Percentiles rank a stretch among this genome's conserved stretches.
These are phyloP conservation scores for Viola odorata DNA, from an alignment of 345 rosid species.

Conservation along the genomic window DNA sequence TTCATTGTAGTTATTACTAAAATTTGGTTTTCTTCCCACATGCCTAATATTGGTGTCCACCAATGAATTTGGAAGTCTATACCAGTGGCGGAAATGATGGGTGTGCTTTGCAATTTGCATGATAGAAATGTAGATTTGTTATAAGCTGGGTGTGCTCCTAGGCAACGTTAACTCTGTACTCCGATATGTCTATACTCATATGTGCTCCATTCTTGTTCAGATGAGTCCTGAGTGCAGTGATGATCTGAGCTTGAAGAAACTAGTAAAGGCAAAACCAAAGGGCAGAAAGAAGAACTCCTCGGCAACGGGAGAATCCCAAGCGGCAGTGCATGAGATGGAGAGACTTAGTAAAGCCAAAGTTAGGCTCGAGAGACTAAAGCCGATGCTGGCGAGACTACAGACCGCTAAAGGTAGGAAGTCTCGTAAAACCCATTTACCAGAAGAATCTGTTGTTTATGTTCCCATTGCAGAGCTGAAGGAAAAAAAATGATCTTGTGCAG, in stretches of 20 bases:
- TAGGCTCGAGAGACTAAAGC: conserved; percentile 48
- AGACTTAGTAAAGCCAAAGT: conserved; percentile 49
- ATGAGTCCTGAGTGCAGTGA: conserved; percentile 34
- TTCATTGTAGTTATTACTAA: not conserved
- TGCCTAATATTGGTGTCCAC: not conserved
- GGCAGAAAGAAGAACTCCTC: conserved; percentile 24
- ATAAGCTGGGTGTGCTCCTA: not conserved
- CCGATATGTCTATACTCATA: not conserved
- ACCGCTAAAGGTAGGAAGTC: conserved; percentile 38
- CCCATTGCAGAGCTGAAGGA: conserved; percentile 69
- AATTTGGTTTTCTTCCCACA: not conserved
- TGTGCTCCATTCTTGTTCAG: conserved; percentile 26
- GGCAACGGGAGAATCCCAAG: conserved; percentile 19
- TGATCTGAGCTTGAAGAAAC: conserved; percentile 56
- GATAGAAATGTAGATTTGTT: not conserved
- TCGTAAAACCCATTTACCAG: conserved; percentile 17
- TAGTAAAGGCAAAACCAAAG: conserved; percentile 35
- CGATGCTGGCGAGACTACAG: conserved; percentile 34
- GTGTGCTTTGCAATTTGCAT: not conserved
- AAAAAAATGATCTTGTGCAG: conserved; percentile 26
- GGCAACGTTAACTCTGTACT: not conserved
- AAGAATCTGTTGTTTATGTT: conserved; percentile 54
- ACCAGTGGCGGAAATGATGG: not conserved
- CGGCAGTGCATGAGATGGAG: conserved; percentile 59
- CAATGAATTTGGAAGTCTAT: not conserved